Evolutionary conservation across 495 filamentous ascomycete genomes (phyloP), one percentile per base, ranked within the genome.

Genomic region (Penicillium roqueforti): DNA sequence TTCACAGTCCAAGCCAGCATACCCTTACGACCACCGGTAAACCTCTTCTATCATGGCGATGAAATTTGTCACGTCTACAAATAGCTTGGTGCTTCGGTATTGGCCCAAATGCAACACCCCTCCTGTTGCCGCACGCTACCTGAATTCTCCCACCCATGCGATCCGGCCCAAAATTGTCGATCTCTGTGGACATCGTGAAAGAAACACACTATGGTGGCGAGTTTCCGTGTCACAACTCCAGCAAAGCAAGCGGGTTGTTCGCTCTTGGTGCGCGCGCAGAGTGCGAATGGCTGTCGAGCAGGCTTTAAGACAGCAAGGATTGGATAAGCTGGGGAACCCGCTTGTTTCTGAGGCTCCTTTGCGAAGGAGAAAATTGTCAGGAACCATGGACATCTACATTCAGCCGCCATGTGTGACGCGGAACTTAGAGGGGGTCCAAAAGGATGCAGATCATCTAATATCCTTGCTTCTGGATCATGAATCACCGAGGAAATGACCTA

Each of bases 241-340:
- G 53, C 25, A 55, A 16, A 38, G 52, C 20, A 77, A 72, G 23
- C 67, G 72, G 14, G 77, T 83, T 38, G 78, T 89, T 14, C 76
- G 83, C 37, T 76, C 66, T 4, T 80, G 71, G 75, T 68, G 70
- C 7, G 64, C 61, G 25, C 76, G 78, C 60, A 76, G 79, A 66
- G 37, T 83, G 9, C 66, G 73, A 29, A 60, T 68, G 18, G 85
- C 85, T 0, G 72, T 92, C 34, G 56, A 55, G 45, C 71, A 80
- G 43, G 80, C 78, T 16, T 68, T 91, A 56, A 74, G 67, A 53
- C 74, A 65, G 29, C 73, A 67, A 44, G 85, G 85, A 1, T 84
- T 78, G 56, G 78, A 82, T 60, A 46, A 57, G n/a, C 56, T 77
- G 20, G 87, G 87, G 18, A 74, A 57, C 26, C 58, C 56, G 3